Conservation (phyloP, 257 asterid species). For the Solanum pennellii region DNA sequence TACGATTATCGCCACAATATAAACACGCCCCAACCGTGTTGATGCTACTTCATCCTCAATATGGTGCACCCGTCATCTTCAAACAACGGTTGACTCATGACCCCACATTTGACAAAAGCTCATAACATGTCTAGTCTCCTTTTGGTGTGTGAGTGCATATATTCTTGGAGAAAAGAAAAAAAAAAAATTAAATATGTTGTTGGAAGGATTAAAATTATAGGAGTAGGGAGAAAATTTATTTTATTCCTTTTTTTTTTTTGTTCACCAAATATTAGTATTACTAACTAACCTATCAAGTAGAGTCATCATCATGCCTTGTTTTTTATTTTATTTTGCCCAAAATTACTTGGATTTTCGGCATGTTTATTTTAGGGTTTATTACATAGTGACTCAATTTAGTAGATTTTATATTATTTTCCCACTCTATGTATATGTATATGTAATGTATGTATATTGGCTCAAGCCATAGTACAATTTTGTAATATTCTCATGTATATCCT, state of each 20-base stretch:
- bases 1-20: conserved; percentile 25
- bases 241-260: neutral
- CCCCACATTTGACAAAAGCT: neutral
- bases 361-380: conserved; percentile 15
- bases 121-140: neutral
- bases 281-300: conserved; percentile 3
- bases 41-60: conserved; percentile 39
- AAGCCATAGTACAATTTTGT: conserved; percentile 12
- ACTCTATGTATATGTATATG: neutral
- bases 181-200: neutral
- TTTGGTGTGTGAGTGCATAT: conserved; percentile 14
- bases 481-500: conserved; percentile 4
- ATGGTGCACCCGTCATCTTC: conserved; percentile 33
- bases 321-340: neutral
- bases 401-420: neutral
- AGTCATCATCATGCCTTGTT: conserved; percentile 6
- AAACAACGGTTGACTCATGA: conserved; percentile 6
- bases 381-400: conserved; percentile 4
- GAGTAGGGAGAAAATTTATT: conserved; percentile 7
- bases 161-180: neutral
- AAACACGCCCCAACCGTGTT: conserved; percentile 37
- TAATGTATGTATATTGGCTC: conserved; percentile 20
- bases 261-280: neutral
- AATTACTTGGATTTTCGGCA: conserved; percentile 14
- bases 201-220: conserved; percentile 1